phyloP scores from a whole-genome alignment of 2,329 filamentous ascomycete species.

The Colletotrichum truncatum region DNA sequence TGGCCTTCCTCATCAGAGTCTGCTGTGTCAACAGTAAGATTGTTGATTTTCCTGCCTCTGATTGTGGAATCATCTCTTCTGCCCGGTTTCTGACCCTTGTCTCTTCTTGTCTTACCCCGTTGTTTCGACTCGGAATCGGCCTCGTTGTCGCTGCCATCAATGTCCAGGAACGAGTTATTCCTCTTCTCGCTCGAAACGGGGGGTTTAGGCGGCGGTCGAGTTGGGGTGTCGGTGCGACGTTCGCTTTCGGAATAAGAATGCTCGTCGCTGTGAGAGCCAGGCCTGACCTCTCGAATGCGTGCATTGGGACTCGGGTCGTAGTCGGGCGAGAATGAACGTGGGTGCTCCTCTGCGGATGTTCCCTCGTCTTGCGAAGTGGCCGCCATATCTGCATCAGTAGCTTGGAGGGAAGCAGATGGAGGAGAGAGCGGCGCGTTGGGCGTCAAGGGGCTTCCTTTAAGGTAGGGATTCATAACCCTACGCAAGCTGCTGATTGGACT shows the following conservation, averaged over 20 bases:
- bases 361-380: not conserved
- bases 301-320: slow-evolving; percentile 79
- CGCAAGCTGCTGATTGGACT: slow-evolving; percentile 84
- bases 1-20: slow-evolving; percentile 45
- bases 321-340: slow-evolving; percentile 76
- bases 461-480: slow-evolving; percentile 87
- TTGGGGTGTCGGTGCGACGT: slow-evolving; percentile 44
- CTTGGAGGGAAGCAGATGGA: slow-evolving; percentile 3
- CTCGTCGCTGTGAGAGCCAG: slow-evolving; percentile 46
- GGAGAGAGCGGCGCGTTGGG: slow-evolving; percentile 20
- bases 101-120: slow-evolving; percentile 21
- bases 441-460: slow-evolving; percentile 51
- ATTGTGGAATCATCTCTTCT: slow-evolving; percentile 18
- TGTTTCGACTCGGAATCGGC: slow-evolving; percentile 41
- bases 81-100: not conserved
- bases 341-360: slow-evolving; percentile 39
- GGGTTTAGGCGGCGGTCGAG: slow-evolving; percentile 42
- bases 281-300: slow-evolving; percentile 72
- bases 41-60: slow-evolving; percentile 23
- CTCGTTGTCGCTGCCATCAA: slow-evolving; percentile 60
- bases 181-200: slow-evolving; percentile 42
- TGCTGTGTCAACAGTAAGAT: slow-evolving; percentile 37
- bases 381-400: slow-evolving; percentile 17
- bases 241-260: slow-evolving; percentile 7
- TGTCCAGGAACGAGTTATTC: slow-evolving; percentile 60